phyloP scores from a whole-genome alignment of 305 asterid species.

The Fraxinus angustifolia region DNA sequence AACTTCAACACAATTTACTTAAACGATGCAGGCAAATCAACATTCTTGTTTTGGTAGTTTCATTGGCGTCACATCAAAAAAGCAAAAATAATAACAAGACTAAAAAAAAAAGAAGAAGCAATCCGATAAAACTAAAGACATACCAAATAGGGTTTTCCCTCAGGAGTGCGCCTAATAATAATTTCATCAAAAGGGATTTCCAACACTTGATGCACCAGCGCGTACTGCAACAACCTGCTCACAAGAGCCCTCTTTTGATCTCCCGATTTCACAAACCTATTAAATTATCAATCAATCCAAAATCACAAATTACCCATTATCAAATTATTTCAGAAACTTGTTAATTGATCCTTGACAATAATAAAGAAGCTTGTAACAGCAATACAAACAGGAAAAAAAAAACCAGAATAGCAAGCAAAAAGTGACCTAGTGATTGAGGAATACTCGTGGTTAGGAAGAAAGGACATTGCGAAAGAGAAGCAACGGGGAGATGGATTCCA shows the following conservation, averaged over 20 bases:
- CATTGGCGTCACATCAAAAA: neutral
- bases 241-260: conserved; percentile 72
- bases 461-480: conserved; percentile 46
- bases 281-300: conserved; percentile 16
- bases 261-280: conserved; percentile 71
- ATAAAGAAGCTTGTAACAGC: neutral
- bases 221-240: conserved; percentile 83
- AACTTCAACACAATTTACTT: neutral
- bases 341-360: neutral
- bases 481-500: conserved; percentile 63
- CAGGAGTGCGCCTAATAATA: conserved; percentile 51
- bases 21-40: neutral
- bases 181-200: conserved; percentile 62
- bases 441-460: conserved; percentile 65
- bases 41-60: neutral
- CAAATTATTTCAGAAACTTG: neutral
- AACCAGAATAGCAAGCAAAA: neutral
- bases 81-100: neutral
- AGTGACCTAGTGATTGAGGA: conserved; percentile 61
- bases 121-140: neutral
- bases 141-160: conserved; percentile 91
- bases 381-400: neutral
- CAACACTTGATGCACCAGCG: conserved; percentile 56
- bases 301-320: neutral
- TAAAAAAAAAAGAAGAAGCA: neutral